Evolutionary conservation across 257 asterid species (phyloP), one percentile per base, ranked within the genome.

Genomic region (Rhazya stricta): DNA sequence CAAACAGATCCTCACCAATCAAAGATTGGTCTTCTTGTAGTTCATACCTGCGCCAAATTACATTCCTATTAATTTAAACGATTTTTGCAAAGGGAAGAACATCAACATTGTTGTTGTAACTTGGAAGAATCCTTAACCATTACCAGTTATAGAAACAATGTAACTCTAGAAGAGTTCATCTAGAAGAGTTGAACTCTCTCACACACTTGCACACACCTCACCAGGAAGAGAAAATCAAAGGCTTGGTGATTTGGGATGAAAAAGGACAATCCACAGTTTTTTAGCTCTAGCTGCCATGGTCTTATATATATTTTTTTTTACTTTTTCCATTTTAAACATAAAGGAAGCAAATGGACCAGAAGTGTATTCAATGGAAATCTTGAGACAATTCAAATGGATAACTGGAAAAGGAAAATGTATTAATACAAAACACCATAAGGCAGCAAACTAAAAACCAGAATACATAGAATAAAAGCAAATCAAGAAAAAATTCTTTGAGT

Each of bases 11-110:
- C 78, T 94, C 97, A 19, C 92, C 98, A 60, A 94, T 76, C 79
- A 94, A 81, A 10, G 98, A 87, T 74, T 89, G 88, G 84, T 92
- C 97, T 73, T 81, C 87, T 83, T 94, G 98, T 39, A 80, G 86
- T 78, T 94, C 98, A 48, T 94, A 94, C 80, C 98, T 94, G 79
- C 30, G 27, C 42, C 51, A 53, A 62, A 1, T 9, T 43, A 39
- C 41, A 69, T 41, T 45, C 27, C 46, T 69, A 61, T 13, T 11
- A 10, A 1, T 12, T 30, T 63, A 60, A 16, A 25, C 21, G 1
- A 23, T 5, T 29, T 53, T 39, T 61, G 58, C 25, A 51, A 41
- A 42, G 45, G 29, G 15, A 34, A 74, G 32, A 41, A 1, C 0
- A n/a, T 2, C 13, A 8, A 12, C 23, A 6, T 27, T n/a, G 32